Evolutionary conservation across 164 flowering plant genomes (phyloP).

Genomic region (Dillenia turbinata): DNA sequence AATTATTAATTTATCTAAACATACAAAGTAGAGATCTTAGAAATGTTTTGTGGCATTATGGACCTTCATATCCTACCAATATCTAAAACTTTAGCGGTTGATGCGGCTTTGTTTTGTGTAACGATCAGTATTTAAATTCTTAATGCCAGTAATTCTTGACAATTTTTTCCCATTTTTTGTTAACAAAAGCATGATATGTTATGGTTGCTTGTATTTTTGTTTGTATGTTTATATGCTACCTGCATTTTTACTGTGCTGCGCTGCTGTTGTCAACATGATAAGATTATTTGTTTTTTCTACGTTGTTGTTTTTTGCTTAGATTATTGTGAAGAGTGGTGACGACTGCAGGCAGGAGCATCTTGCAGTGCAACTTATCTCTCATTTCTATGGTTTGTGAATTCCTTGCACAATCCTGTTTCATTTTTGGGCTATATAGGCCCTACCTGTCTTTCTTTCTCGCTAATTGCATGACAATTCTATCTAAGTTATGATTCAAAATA

Average conservation of each 20-base stretch:
- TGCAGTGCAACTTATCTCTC: conserved; percentile 97
- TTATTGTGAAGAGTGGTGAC: conserved; percentile 99
- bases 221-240: background rate
- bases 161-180: no score
- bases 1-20: no score
- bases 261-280: no score
- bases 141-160: no score
- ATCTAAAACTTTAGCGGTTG: no score
- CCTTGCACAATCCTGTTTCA: background rate
- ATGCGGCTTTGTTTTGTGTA: no score
- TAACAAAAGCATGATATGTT: background rate
- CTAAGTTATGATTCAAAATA: background rate
- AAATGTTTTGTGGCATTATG: no score
- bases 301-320: conserved; percentile 27
- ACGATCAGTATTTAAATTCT: no score
- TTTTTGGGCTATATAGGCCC: background rate
- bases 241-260: background rate
- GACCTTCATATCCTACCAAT: no score
- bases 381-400: conserved; percentile 72
- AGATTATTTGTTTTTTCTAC: conserved; percentile 2
- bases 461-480: background rate
- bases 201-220: background rate
- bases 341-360: conserved; percentile 99
- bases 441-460: background rate
- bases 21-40: no score